These are phyloP conservation scores for Fraxinus cuspidata DNA, from an alignment of 257 asterid genomes.

Conservation along the genomic window DNA sequence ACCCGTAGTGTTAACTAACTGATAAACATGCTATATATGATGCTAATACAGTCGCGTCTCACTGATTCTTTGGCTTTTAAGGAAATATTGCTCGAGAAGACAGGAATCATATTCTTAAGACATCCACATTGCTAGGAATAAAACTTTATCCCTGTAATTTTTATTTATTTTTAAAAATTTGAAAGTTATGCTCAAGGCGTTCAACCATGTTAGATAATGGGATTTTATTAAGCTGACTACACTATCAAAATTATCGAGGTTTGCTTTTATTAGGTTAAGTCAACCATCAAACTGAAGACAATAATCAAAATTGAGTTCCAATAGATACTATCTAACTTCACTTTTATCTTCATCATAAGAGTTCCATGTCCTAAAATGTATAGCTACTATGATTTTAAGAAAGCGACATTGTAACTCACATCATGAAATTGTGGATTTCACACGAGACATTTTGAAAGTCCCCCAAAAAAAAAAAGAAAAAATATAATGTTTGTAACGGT, in stretches of 20 bases:
- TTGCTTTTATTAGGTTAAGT: no score
- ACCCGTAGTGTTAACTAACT: background rate
- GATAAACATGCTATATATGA: background rate
- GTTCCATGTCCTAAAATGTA: no score
- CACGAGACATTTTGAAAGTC: no score
- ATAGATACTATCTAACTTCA: background rate
- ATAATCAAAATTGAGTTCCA: no score
- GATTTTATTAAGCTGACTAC: background rate
- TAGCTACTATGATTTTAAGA: no score
- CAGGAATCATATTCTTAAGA: background rate
- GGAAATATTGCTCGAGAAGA: background rate
- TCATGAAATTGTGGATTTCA: no score
- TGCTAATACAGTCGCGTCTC: background rate
- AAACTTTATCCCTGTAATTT: background rate
- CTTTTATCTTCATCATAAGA: background rate
- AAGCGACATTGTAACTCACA: no score
- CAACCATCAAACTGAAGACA: no score
- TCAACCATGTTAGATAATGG: background rate
- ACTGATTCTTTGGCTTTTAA: background rate
- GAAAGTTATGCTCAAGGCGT: background rate
- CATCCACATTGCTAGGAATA: background rate
- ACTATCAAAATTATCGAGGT: background rate
- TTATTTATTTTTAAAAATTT: background rate
- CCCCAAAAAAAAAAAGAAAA: no score
- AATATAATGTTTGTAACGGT: no score